These are phyloP conservation scores for Paecilomyces variotii DNA, from an alignment of 2,329 filamentous ascomycete species.

Conservation along the genomic window DNA sequence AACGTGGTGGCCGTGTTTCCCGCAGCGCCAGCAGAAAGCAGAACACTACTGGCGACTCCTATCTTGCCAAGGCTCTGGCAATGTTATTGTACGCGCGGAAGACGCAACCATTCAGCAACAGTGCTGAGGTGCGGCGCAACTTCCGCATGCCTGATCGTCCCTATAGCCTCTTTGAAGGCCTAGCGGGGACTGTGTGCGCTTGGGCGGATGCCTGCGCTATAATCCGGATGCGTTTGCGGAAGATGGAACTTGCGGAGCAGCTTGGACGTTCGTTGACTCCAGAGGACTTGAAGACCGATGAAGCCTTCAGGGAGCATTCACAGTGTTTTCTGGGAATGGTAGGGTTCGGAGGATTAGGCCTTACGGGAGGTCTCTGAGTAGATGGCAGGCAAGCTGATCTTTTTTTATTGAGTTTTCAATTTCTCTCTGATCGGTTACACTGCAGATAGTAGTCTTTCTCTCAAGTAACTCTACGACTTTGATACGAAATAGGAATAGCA, in stretches of 20 bases:
- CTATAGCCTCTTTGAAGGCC: constrained; percentile 32
- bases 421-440: no score
- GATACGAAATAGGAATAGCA: no score
- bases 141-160: constrained; percentile 36
- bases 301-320: constrained; percentile 13
- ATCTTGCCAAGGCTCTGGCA: constrained; percentile 29
- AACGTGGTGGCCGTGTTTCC: background rate
- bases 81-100: constrained; percentile 31
- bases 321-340: constrained; percentile 20
- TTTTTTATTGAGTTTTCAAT: background rate
- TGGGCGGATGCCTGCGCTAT: constrained; percentile 34
- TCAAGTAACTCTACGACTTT: no score
- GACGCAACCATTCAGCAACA: constrained; percentile 25
- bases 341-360: constrained; percentile 20
- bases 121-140: constrained; percentile 12
- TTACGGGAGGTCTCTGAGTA: constrained; percentile 13
- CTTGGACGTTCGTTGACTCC: background rate
- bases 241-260: constrained; percentile 19
- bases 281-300: constrained; percentile 10
- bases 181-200: constrained; percentile 32
- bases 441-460: no score
- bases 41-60: constrained; percentile 24
- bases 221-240: constrained; percentile 25
- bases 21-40: constrained; percentile 3
- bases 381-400: background rate